These are phyloP conservation scores for Larix sibirica DNA, from an alignment of 83 land plant species.

Conservation along the genomic window DNA sequence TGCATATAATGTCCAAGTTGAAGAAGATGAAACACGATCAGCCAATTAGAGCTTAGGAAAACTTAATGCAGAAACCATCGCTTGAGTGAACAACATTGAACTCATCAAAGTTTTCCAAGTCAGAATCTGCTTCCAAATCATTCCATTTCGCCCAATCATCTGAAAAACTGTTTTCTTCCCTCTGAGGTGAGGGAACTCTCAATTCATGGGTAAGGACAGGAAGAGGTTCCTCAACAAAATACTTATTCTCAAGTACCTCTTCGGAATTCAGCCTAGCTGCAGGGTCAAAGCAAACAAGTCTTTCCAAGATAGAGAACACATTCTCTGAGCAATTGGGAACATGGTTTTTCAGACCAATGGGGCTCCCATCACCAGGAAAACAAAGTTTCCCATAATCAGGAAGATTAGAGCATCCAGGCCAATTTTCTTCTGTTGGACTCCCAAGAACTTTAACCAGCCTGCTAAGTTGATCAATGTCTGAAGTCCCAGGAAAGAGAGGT, in stretches of 20 bases:
- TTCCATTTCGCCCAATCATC: slow-evolving; percentile 31
- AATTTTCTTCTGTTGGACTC: slow-evolving; percentile 61
- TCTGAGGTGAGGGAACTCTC: slow-evolving; percentile 46
- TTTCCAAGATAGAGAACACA: slow-evolving; percentile 56
- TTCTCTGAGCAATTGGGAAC: slow-evolving; percentile 49
- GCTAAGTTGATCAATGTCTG: slow-evolving; percentile 91
- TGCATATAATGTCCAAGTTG: not conserved
- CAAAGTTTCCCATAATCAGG: slow-evolving; percentile 82
- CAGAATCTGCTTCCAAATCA: slow-evolving; percentile 44
- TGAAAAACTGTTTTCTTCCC: slow-evolving; percentile 36
- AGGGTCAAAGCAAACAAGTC: slow-evolving; percentile 70
- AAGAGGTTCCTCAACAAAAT: slow-evolving; percentile 69
- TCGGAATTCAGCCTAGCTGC: slow-evolving; percentile 59
- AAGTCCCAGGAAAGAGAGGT: slow-evolving; percentile 79
- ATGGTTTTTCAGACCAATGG: slow-evolving; percentile 47
- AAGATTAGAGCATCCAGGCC: slow-evolving; percentile 71
- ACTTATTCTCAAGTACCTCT: slow-evolving; percentile 62
- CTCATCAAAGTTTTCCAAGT: slow-evolving; percentile 43
- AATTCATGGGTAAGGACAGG: slow-evolving; percentile 57
- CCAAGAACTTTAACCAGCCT: slow-evolving; percentile 74
- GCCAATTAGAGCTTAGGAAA: not conserved
- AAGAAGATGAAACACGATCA: not conserved
- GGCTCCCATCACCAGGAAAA: slow-evolving; percentile 51
- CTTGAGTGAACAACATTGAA: slow-evolving; percentile 27
- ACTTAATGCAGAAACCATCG: slow-evolving; percentile 48